phyloP scores from a whole-genome alignment of 306 rosid genomes.

The Pterocarpus santalinus region DNA sequence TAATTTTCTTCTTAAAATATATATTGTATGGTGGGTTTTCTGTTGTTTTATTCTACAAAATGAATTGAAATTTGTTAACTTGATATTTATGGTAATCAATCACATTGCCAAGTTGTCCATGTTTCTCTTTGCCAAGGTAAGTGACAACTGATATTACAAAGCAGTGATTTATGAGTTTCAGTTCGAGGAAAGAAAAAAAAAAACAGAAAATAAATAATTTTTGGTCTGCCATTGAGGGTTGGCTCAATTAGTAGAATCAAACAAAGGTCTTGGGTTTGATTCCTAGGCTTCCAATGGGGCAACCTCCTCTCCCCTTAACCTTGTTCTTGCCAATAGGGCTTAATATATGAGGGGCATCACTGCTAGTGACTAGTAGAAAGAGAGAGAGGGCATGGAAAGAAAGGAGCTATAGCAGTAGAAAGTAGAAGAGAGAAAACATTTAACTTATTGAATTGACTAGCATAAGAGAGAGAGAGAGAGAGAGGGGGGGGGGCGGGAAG shows the following conservation, averaged over 20 bases:
- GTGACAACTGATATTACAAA: background rate
- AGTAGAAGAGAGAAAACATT: background rate
- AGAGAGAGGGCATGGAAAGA: background rate
- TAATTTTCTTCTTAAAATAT: slow-evolving; percentile 12
- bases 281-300: background rate
- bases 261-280: background rate
- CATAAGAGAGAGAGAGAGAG: background rate
- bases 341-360: background rate
- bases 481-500: background rate
- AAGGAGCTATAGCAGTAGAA: background rate
- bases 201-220: slow-evolving; percentile 11
- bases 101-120: slow-evolving; percentile 15
- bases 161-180: background rate
- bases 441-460: slow-evolving; percentile 1
- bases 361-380: background rate
- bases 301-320: background rate
- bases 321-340: background rate
- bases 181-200: background rate
- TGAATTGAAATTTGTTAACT: slow-evolving; percentile 27
- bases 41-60: slow-evolving; percentile 34
- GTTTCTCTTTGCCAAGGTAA: slow-evolving; percentile 7
- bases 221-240: background rate
- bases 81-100: background rate
- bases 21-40: slow-evolving; percentile 10
- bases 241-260: background rate